Evolutionary conservation across 768 basidiomycete genomes (phyloP), one percentile per base, ranked within the genome.

Genomic region (Mycena epipterygia): DNA sequence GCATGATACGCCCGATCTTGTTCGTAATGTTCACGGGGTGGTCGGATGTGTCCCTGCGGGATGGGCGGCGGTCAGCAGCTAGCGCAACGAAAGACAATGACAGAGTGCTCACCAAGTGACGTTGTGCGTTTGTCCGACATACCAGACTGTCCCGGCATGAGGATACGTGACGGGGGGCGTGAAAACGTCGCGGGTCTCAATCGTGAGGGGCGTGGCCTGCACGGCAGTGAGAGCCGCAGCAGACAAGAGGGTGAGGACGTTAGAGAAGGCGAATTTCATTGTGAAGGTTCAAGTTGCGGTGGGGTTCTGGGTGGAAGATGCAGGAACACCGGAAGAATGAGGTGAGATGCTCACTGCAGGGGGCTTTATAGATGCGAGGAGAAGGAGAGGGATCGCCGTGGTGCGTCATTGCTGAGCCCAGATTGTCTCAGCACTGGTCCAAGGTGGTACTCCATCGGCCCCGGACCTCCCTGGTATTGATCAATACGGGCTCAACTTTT

Each of bases 21-120:
- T 84, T 81, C 41, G 83, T 84, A 68, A 85, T 80, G 0, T 77
- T 17, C 0, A 30, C 19, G 14, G 82, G 81, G 23, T 75, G 58
- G 52, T 68, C 56, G 3, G 72, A 71, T 37, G 57, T 73, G 65
- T 84, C 74, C 84, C 84, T 84, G 61, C 16, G 2, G 21, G 23
- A n/a, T n/a, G 19, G 35, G 13, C 25, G 41, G 49, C 12, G 59
- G 51, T 52, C 7, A 39, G 57, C 44, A 35, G 48, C 29, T 9
- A 29, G 41, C 12, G 25, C n/a, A 13, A n/a, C 29, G n/a, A 37
- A 30, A 41, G 25, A 39, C 25, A 27, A 2, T n/a, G 3, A 13
- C 44, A 35, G 27, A 32, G 9, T 7, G 60, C 73, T 32, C 56
- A 76, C 75, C 75, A 76, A 35, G 72, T 73, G 21, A 76, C 74